Base-by-base conservation (phyloP, 2,329 filamentous ascomycete species). In the Cladosporium velox region DNA sequence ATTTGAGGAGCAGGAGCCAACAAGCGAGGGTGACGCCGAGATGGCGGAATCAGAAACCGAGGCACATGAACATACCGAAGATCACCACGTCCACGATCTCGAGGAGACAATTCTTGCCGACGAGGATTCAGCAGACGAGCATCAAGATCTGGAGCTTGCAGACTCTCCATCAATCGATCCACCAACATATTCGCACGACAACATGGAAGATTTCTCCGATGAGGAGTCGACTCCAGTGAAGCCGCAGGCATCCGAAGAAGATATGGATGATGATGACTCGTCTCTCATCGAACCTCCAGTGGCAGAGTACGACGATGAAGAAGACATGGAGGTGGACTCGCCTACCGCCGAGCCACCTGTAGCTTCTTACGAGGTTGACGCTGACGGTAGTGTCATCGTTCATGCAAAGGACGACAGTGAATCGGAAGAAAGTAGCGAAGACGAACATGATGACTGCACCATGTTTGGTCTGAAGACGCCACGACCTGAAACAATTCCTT, bases 401-500 rank as follows among this genome's bases (percentile, higher is more conserved):
- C 47, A 65, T 14, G 10, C 55, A 10, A 52, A 10, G 15, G 49
- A 65, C 7, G 64, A 8, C 18, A 34, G 35, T 11, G 51, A 66
- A 7, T 32, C 47, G 0, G 51, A 32, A 32, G 51, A 24, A 34
- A 47, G 34, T n/a, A 58, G 61, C 28, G 59, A 65, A 8, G 60
- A 66, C 5, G 62, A 55, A 38, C 66, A 57, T 8, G 57, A 62
- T 26, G 44, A 59, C 18, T 47, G 35, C 7, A 35, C 59, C 15
- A 60, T 65, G 18, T 47, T 58, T 26, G 60, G 58, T 21, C 63
- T 65, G 34, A 30, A 55, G 28, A 70, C 71, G 14, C 66, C 68
- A 21, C 59, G 60, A n/a, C 71, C 71, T 18, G 71, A 75, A 54
- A 76, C 73, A 1, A 61, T 75, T 11, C 61, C 71, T n/a, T 76